Base-by-base conservation (phyloP, 2,329 filamentous ascomycete genomes). In the Lachnellula cervina region DNA sequence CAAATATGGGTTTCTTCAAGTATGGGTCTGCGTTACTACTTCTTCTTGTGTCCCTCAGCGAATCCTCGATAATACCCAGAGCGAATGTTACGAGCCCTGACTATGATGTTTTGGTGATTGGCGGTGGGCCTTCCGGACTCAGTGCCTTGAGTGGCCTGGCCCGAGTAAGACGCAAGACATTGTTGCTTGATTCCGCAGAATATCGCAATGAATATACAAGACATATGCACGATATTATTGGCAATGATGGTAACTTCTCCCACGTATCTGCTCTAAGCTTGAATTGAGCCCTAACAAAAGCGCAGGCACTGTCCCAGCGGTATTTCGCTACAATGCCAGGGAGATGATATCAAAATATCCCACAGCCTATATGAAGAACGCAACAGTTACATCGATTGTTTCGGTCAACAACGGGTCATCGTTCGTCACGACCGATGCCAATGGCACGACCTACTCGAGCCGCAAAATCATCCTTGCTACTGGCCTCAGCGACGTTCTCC, bases 401-500 rank as follows among this genome's bases (percentile, higher is more conserved):
- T 62, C 66, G 5, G 5, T 28, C 8, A 53, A 70, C 4, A 71
- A 76, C 52, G 74, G 73, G 62, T 75, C 75, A 0, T 69, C 68
- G 58, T 84, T 83, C 67, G 68, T 64, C 2, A 74, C 80, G 2
- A 72, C 69, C 4, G 70, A 73, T 32, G 62, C 65, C 7, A 61
- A 62, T 1, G 68, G 68, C 7, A 66, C 66, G 25, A 68, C 65
- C 1, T 70, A 79, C 58, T 60, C 68, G 5, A 80, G 80, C 0
- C 72, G 72, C 48, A 84, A 80, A 58, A 54, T 86, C 2, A 76
- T 82, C 1, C 67, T 86, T 0, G 81, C 79, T 0, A 80, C 72
- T 0, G 82, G 82, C 0, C 72, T 79, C 0, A 66, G 63, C 19
- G 82, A 86, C 58, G 60, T 80, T 0, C 64, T 77, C 25, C 78